Conservation (phyloP, 2,329 filamentous ascomycete species). For the Fusarium agapanthi region DNA sequence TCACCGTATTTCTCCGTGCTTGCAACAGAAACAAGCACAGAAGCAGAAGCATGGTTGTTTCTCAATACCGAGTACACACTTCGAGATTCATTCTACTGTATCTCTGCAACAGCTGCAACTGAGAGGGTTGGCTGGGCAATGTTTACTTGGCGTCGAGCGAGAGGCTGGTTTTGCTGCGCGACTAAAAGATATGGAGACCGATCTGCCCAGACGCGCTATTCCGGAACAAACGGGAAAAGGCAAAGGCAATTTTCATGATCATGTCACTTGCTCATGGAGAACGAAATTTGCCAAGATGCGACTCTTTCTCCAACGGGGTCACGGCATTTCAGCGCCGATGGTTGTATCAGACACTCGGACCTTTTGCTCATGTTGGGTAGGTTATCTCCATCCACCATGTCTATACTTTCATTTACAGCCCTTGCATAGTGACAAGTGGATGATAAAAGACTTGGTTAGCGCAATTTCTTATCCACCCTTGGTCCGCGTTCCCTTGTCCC, state of each 20-base stretch:
- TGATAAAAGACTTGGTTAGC: constrained; percentile 23
- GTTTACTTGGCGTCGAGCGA: constrained; percentile 22
- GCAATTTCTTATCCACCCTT: background rate
- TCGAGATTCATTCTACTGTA: background rate
- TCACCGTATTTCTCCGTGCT: constrained; percentile 19
- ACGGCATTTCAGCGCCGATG: constrained; percentile 15
- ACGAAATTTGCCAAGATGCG: constrained; percentile 28
- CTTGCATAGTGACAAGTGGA: constrained; percentile 11
- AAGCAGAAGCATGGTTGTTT: background rate
- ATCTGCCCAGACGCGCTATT: constrained; percentile 12
- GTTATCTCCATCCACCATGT: constrained; percentile 12
- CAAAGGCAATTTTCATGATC: constrained; percentile 9
- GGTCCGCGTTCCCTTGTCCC: constrained; percentile 8
- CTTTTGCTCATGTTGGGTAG: constrained; percentile 31
- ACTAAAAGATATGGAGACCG: background rate
- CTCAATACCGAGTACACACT: background rate
- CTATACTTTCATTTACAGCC: background rate
- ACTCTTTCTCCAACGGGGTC: constrained; percentile 19
- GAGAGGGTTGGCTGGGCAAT: constrained; percentile 21
- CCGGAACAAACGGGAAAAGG: constrained; percentile 29
- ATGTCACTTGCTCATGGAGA: constrained; percentile 2
- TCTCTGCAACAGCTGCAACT: background rate
- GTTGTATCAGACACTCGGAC: constrained; percentile 30
- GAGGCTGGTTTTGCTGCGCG: constrained; percentile 21
- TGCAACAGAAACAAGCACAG: background rate